A percentile compares a stretch with the other conserved stretches of the same genome.
phyloP scores from a whole-genome alignment of 2,329 filamentous ascomycete species.

The Verticillium nubilum region DNA sequence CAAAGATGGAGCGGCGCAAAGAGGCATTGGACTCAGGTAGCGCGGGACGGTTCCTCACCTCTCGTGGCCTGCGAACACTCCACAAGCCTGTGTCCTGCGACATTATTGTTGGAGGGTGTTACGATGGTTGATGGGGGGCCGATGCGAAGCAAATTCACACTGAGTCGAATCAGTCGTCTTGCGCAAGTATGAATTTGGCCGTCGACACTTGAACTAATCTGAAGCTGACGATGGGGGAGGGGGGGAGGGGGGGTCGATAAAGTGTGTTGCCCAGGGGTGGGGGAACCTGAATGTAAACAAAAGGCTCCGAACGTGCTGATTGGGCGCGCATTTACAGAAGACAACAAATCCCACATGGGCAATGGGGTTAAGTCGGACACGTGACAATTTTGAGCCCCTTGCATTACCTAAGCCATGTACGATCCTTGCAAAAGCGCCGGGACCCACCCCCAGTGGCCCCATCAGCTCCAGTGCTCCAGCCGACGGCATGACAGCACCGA shows the following conservation, averaged over 20 bases:
- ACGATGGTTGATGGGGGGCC: not conserved
- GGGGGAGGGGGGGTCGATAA: not conserved
- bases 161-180: not conserved
- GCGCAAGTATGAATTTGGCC: not conserved
- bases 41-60: constrained; percentile 51
- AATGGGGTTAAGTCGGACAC: not conserved
- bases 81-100: constrained; percentile 84
- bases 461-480: constrained; percentile 3
- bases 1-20: no score
- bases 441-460: not conserved
- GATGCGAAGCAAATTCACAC: not conserved
- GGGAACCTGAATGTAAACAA: constrained; percentile 33
- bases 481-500: constrained; percentile 4
- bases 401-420: not conserved
- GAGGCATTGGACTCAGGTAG: not conserved
- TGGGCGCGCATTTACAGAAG: not conserved
- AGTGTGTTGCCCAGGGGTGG: constrained; percentile 27
- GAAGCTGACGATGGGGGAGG: constrained; percentile 1
- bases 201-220: not conserved
- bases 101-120: constrained; percentile 45
- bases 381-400: constrained; percentile 1
- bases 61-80: constrained; percentile 86
- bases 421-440: not conserved
- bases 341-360: not conserved
- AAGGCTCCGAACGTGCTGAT: constrained; percentile 7